Conservation (phyloP, 2,329 filamentous ascomycete genomes). For the Macroventuria anomochaeta region DNA sequence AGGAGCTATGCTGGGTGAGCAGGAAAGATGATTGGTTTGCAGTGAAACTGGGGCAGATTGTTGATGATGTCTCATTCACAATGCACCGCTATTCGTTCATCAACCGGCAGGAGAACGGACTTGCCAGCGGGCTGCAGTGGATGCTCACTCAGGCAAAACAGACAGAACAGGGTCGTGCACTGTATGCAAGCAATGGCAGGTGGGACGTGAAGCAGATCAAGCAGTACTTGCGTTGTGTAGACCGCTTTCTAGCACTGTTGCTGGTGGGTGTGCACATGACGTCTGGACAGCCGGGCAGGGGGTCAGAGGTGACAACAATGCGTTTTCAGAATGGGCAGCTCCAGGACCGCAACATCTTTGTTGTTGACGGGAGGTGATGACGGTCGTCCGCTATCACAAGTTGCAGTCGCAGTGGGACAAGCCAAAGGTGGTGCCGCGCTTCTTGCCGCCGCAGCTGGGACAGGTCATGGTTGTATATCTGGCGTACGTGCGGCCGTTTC, state of each 20-base stretch:
- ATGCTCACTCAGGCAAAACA: too few relatives aligned
- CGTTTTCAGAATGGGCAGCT: conserved; percentile 17
- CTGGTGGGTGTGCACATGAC: neutral
- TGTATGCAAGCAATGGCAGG: neutral
- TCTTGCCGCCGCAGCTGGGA: conserved; percentile 26
- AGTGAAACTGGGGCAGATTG: too few relatives aligned
- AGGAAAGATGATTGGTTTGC: too few relatives aligned
- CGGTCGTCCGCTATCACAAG: conserved; percentile 31
- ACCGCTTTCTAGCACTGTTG: neutral
- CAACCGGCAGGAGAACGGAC: too few relatives aligned
- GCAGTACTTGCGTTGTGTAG: neutral
- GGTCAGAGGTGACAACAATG: neutral
- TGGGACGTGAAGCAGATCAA: neutral
- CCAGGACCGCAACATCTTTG: conserved; percentile 27
- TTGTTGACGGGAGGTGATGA: conserved; percentile 23
- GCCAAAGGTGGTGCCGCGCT: conserved; percentile 31
- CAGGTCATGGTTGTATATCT: conserved; percentile 31
- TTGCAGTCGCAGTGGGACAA: conserved; percentile 27
- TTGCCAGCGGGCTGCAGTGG: too few relatives aligned
- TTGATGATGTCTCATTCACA: too few relatives aligned
- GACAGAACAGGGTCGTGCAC: too few relatives aligned
- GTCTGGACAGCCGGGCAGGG: neutral
- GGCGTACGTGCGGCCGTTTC: conserved; percentile 27
- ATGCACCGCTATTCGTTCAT: too few relatives aligned
- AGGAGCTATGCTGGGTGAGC: too few relatives aligned